Conservation (phyloP, 2,329 filamentous ascomycete genomes). For the Verticillium alfalfae region DNA sequence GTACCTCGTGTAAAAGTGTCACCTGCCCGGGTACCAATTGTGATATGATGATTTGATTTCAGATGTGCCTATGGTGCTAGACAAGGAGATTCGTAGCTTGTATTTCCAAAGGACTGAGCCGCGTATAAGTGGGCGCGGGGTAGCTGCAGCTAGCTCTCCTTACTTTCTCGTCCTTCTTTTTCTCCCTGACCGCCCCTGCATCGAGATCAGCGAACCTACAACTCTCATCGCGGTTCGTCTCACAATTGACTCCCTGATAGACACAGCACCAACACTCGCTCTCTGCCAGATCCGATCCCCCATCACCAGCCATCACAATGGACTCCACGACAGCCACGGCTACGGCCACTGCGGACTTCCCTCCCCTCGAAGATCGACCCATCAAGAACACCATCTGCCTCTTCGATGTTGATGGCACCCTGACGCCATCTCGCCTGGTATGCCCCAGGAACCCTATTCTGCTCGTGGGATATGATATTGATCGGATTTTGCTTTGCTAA, state of each 20-base stretch:
- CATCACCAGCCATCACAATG: not conserved
- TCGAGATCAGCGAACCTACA: not conserved
- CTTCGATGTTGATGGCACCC: constrained; percentile 93
- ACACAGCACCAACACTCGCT: not conserved
- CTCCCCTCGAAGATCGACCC: constrained; percentile 75
- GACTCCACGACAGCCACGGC: constrained; percentile 7
- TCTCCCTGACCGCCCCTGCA: constrained; percentile 1
- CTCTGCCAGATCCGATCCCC: not conserved
- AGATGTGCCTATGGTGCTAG: too few relatives aligned
- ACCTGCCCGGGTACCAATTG: too few relatives aligned
- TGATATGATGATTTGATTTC: too few relatives aligned
- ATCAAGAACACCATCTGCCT: constrained; percentile 90
- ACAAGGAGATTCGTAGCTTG: not conserved
- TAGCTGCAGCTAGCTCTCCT: not conserved
- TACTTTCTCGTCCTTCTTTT: not conserved
- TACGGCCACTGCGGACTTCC: constrained; percentile 42
- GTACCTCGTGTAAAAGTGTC: not conserved
- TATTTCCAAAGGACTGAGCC: not conserved
- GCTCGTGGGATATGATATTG: not conserved
- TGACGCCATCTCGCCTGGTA: constrained; percentile 78
- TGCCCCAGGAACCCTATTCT: constrained; percentile 12
- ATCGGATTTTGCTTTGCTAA: too few relatives aligned
- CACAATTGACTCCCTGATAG: not conserved
- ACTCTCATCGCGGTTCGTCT: not conserved
- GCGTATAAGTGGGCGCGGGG: constrained; percentile 1